A percentile compares a stretch with the other conserved stretches of the same genome.
Conservation (phyloP, 2,329 filamentous ascomycete genomes). For the Oidium heveae region DNA sequence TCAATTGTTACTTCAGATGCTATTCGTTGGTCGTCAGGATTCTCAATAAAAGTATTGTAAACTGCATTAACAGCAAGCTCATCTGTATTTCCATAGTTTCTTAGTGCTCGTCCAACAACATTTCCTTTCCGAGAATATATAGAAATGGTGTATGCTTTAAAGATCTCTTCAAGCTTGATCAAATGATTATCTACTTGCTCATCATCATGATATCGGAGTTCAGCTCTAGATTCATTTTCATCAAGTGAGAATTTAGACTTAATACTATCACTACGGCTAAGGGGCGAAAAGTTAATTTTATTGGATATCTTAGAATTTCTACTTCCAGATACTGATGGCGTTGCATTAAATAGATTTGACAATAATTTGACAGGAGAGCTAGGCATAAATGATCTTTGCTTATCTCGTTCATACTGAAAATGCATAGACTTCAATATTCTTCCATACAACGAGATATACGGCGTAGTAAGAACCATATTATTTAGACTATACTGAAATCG, state of each 20-base stretch:
- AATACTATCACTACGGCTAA: slow-evolving; percentile 13
- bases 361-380: slow-evolving; percentile 81
- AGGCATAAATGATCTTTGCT: slow-evolving; percentile 42
- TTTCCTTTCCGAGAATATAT: slow-evolving; percentile 70
- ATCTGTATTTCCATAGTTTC: slow-evolving; percentile 44
- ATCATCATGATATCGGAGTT: slow-evolving; percentile 18
- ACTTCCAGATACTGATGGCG: slow-evolving; percentile 12
- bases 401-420: slow-evolving; percentile 35
- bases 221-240: slow-evolving; percentile 11
- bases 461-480: slow-evolving; percentile 36
- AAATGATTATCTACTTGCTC: slow-evolving; percentile 36
- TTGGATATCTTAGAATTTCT: slow-evolving; percentile 14
- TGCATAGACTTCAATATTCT: slow-evolving; percentile 49
- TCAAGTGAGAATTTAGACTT: slow-evolving; percentile 11
- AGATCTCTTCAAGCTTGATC: slow-evolving; percentile 56
- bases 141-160: slow-evolving; percentile 59
- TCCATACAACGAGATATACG: slow-evolving; percentile 52
- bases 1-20: slow-evolving; percentile 56
- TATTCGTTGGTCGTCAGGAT: slow-evolving; percentile 51
- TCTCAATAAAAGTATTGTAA: slow-evolving; percentile 70
- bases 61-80: slow-evolving; percentile 67
- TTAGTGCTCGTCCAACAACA: slow-evolving; percentile 52
- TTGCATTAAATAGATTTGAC: slow-evolving; percentile 38
- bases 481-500: slow-evolving; percentile 42
- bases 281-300: slow-evolving; percentile 19